phyloP scores from a whole-genome alignment of 192 early-diverging fungal species.

The Coemansia sp. region DNA sequence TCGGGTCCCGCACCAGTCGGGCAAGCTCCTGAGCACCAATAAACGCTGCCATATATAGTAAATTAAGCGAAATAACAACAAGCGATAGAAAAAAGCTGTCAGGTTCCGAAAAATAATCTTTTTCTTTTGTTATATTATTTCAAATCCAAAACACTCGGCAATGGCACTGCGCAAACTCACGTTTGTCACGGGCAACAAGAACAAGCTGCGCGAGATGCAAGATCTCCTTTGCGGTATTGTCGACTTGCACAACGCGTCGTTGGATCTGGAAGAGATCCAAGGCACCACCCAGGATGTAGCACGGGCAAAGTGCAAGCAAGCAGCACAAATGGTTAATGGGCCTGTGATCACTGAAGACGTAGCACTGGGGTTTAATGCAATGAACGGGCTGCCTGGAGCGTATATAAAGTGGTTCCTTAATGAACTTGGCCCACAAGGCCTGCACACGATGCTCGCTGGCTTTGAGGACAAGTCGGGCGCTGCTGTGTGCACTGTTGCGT shows the following conservation, averaged over 20 bases:
- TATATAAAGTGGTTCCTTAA: slow-evolving; percentile 94
- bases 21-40: slow-evolving; percentile 53
- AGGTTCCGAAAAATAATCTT: too few relatives aligned
- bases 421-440: slow-evolving; percentile 68
- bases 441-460: slow-evolving; percentile 81
- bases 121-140: not conserved
- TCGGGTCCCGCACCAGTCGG: slow-evolving; percentile 58
- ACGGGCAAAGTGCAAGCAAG: slow-evolving; percentile 73
- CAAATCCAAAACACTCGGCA: not conserved
- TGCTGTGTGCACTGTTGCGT: slow-evolving; percentile 91
- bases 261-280: slow-evolving; percentile 94
- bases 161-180: slow-evolving; percentile 57
- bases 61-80: not conserved
- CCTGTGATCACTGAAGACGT: slow-evolving; percentile 94
- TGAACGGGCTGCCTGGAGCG: slow-evolving; percentile 91
- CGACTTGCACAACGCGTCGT: slow-evolving; percentile 62
- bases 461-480: slow-evolving; percentile 88
- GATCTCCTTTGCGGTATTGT: slow-evolving; percentile 70
- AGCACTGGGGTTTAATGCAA: slow-evolving; percentile 87
- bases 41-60: not conserved
- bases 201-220: slow-evolving; percentile 91
- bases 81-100: too few relatives aligned
- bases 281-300: slow-evolving; percentile 80
- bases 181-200: slow-evolving; percentile 95
- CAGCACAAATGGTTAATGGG: slow-evolving; percentile 64